Evolutionary conservation across 805 yeast species (phyloP).

Genomic region (Sugiyamaella valdiviana): DNA sequence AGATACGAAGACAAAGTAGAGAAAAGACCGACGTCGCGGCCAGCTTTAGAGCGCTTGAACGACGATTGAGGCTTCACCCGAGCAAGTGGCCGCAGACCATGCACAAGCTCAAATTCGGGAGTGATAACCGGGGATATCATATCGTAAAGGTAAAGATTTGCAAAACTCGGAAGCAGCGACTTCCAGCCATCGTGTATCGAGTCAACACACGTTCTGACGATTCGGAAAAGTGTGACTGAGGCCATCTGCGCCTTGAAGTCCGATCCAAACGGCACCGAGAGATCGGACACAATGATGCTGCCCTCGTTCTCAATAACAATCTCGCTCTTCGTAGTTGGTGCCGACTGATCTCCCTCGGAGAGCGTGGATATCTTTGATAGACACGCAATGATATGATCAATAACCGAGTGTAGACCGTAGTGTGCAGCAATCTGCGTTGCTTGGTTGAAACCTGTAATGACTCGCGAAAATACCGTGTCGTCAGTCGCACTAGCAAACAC

Average conservation of each 20-base stretch:
- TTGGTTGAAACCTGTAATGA: slow-evolving; percentile 83
- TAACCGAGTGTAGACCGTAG: slow-evolving; percentile 49
- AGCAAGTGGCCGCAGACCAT: slow-evolving; percentile 49
- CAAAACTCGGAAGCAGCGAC: slow-evolving; percentile 50
- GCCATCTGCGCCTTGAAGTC: slow-evolving; percentile 91
- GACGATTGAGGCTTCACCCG: slow-evolving; percentile 61
- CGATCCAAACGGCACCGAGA: slow-evolving; percentile 77
- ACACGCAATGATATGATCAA: slow-evolving; percentile 61
- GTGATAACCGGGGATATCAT: slow-evolving; percentile 38
- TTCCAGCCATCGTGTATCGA: slow-evolving; percentile 50
- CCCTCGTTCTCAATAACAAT: slow-evolving; percentile 48
- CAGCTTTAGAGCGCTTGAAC: slow-evolving; percentile 52
- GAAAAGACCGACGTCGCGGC: slow-evolving; percentile 69
- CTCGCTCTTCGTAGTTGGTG: slow-evolving; percentile 28
- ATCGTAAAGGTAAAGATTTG: slow-evolving; percentile 65
- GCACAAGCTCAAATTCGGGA: slow-evolving; percentile 43
- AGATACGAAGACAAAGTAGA: slow-evolving; percentile 89
- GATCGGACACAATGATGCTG: slow-evolving; percentile 66
- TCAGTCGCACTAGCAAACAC: slow-evolving; percentile 85
- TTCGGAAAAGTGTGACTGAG: slow-evolving; percentile 75
- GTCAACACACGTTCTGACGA: slow-evolving; percentile 47
- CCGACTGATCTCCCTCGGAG: slow-evolving; percentile 36
- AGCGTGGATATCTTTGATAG: slow-evolving; percentile 67
- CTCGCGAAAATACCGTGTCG: slow-evolving; percentile 79
- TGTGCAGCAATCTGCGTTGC: slow-evolving; percentile 69